A percentile compares a stretch with the other conserved stretches of the same genome.
phyloP scores from a whole-genome alignment of 345 rosid genomes.

The Gossypioides kirkii region DNA sequence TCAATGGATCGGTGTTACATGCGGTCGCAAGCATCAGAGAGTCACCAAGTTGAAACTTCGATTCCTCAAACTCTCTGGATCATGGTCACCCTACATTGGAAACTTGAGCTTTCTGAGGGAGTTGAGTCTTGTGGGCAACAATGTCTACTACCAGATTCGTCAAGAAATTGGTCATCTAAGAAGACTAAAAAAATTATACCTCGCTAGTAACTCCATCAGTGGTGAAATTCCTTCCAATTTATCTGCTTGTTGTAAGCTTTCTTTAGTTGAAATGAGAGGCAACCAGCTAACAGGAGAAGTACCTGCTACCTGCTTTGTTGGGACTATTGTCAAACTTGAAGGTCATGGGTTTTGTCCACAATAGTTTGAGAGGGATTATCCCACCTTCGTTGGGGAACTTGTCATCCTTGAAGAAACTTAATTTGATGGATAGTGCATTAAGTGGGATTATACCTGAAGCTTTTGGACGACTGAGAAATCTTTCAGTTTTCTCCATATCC shows the following conservation, averaged over 20 bases:
- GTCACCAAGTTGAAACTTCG: no score
- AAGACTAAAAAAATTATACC: not conserved
- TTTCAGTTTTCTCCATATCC: no score
- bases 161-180: not conserved
- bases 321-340: not conserved
- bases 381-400: constrained; percentile 3
- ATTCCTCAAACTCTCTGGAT: no score
- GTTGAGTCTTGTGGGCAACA: no score
- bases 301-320: not conserved
- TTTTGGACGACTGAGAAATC: not conserved
- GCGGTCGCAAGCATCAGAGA: no score
- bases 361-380: no score
- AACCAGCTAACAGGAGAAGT: constrained; percentile 12
- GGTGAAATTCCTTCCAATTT: constrained; percentile 24
- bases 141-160: no score
- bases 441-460: not conserved
- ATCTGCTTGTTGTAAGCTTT: constrained; percentile 9
- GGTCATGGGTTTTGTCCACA: no score
- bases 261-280: fast-evolving
- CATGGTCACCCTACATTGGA: no score
- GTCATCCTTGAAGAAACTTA: no score
- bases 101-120: no score
- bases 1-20: no score
- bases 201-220: not conserved
- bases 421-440: not conserved